These are phyloP conservation scores for Populus hybrid DNA, from an alignment of 441 rosid genomes.

Conservation along the genomic window DNA sequence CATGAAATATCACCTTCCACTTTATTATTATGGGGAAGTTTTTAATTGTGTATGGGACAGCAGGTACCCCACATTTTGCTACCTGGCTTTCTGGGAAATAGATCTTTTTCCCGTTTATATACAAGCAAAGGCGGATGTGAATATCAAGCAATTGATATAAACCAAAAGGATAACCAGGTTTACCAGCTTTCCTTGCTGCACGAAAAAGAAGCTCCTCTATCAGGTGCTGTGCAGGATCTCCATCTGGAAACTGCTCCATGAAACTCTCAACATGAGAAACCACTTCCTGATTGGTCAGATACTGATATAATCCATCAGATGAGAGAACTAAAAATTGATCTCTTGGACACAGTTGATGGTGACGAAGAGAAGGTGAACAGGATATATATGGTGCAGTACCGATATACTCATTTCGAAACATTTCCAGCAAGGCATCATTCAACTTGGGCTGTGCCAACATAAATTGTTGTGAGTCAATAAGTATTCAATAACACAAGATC, in stretches of 20 bases:
- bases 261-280: conserved; percentile 73
- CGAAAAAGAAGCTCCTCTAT: conserved; percentile 87
- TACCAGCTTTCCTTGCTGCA: conserved; percentile 98
- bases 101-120: not conserved
- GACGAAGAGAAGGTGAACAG: conserved; percentile 80
- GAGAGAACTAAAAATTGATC: conserved; percentile 91
- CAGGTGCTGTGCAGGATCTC: conserved; percentile 94
- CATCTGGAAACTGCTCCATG: conserved; percentile 92
- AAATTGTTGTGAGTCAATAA: not conserved
- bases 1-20: not conserved
- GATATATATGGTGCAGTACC: conserved; percentile 89
- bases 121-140: not conserved
- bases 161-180: not conserved
- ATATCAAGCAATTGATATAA: conserved; percentile 10
- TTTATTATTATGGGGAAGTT: not conserved
- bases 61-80: not conserved
- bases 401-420: conserved; percentile 85
- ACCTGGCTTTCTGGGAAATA: not conserved
- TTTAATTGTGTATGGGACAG: not conserved
- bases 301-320: conserved; percentile 97
- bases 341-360: conserved; percentile 68
- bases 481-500: not conserved
- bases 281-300: conserved; percentile 87
- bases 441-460: conserved; percentile 67
- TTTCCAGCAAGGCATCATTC: conserved; percentile 75